Conservation (phyloP, 306 rosid species). For the Crotalaria pallida region DNA sequence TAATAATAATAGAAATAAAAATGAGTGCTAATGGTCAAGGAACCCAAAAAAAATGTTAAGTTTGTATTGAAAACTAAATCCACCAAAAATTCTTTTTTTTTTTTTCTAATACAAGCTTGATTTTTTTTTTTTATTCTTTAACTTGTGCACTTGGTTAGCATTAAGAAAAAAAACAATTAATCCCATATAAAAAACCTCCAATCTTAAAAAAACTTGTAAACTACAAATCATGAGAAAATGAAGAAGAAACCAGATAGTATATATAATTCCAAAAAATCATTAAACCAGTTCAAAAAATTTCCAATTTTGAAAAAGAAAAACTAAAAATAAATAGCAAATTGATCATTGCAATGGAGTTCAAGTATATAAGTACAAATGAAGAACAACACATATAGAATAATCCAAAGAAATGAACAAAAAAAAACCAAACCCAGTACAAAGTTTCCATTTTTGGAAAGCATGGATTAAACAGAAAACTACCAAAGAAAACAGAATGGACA, state of each 20-base stretch:
- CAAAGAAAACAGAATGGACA: neutral
- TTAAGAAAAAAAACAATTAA: neutral
- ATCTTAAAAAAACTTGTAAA: neutral
- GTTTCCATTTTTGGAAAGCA: neutral
- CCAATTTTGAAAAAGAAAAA: neutral
- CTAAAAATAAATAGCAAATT: neutral
- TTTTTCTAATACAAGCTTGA: no score
- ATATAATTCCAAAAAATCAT: neutral
- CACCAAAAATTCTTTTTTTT: no score
- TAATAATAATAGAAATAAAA: neutral
- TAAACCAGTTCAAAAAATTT: neutral
- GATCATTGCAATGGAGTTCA: neutral
- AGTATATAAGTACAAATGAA: constrained; percentile 2
- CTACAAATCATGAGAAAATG: neutral
- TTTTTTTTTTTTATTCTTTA: no score
- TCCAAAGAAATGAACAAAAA: neutral
- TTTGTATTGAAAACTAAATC: no score
- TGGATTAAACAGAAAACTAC: neutral
- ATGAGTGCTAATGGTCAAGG: no score
- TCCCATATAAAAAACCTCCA: neutral
- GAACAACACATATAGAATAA: constrained; percentile 8
- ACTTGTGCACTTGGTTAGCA: no score
- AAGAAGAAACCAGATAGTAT: constrained; percentile 6
- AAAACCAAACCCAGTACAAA: neutral
- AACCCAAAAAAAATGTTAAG: no score